Percentiles rank a stretch among this genome's conserved stretches.
Conservation (phyloP, 1,284 basidiomycete genomes). For the Cutaneotrichosporon sp. region DNA sequence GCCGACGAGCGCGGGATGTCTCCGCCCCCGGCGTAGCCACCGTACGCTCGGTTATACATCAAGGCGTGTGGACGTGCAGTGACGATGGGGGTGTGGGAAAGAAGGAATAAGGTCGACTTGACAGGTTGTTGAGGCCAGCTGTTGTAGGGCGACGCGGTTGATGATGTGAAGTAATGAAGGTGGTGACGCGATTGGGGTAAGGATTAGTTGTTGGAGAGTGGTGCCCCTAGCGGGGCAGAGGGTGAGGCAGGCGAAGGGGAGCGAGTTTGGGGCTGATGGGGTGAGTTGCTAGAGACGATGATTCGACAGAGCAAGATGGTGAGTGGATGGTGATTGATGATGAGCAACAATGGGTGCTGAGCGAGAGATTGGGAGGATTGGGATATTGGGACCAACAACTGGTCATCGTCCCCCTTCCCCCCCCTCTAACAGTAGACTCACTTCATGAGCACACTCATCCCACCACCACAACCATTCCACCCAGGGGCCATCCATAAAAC, state of each 20-base stretch:
- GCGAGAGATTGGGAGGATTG: not conserved
- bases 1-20: slow-evolving; percentile 24
- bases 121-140: not conserved
- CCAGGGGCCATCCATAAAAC: not conserved
- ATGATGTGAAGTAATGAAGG: not conserved
- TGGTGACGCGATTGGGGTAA: not conserved
- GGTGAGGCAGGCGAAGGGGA: not conserved
- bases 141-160: not conserved
- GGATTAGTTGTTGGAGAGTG: not conserved
- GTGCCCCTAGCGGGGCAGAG: slow-evolving; percentile 14
- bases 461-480: not conserved
- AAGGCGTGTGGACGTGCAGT: not conserved
- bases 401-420: not conserved
- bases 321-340: not conserved
- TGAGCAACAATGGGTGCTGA: not conserved
- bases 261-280: not conserved
- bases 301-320: not conserved
- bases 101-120: not conserved
- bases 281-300: not conserved
- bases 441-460: not conserved
- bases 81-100: not conserved
- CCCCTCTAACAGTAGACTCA: too few species aligned
- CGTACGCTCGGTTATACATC: slow-evolving; percentile 27
- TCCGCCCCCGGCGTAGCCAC: slow-evolving; percentile 15
- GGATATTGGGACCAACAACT: not conserved